Conservation (phyloP, 2,329 filamentous ascomycete species). For the Alternaria incomplexa region DNA sequence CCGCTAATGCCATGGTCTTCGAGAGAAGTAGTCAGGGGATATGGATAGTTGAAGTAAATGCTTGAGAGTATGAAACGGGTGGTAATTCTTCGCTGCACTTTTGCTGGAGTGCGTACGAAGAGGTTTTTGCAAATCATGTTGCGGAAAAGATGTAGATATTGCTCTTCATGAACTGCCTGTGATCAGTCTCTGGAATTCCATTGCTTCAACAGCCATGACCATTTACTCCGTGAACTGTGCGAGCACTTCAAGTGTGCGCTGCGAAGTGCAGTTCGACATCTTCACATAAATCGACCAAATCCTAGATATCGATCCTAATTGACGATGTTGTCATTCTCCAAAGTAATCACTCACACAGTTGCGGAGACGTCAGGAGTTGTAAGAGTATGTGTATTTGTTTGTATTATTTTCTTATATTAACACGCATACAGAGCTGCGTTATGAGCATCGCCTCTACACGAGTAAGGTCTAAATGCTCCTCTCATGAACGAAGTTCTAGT, state of each 20-base stretch:
- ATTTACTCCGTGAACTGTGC: background rate
- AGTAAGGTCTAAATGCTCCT: background rate
- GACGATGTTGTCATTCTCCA: background rate
- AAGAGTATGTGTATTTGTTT: background rate
- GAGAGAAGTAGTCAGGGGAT: background rate
- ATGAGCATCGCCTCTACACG: background rate
- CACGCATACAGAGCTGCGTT: background rate
- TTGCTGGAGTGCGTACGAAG: background rate
- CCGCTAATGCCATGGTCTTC: background rate
- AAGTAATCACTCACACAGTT: background rate
- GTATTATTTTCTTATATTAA: background rate
- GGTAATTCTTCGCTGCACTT: background rate
- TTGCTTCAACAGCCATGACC: background rate
- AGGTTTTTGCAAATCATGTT: background rate
- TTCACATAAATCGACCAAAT: background rate
- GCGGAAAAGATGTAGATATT: background rate
- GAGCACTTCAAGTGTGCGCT: background rate
- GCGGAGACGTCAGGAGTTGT: background rate
- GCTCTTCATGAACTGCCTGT: background rate
- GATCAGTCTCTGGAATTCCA: background rate
- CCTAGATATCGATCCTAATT: background rate
- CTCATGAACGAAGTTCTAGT: conserved; percentile 19
- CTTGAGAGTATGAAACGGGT: background rate
- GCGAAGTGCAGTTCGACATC: background rate
- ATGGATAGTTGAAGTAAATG: background rate